phyloP scores from a whole-genome alignment of 129 eudicot genomes.

The Scalesia atractyloides region DNA sequence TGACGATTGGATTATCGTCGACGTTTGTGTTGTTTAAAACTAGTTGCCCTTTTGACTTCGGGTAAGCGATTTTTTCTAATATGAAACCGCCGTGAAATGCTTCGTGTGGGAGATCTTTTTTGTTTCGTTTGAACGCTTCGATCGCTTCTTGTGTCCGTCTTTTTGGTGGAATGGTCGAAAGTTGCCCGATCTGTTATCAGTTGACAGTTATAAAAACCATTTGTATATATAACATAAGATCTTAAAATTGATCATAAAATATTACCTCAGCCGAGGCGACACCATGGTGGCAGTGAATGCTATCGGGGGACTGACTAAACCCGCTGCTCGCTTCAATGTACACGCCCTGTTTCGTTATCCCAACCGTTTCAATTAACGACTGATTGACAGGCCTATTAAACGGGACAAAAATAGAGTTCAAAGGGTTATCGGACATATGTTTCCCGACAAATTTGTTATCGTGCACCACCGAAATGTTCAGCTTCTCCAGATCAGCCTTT shows the following conservation, averaged over 20 bases:
- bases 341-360: constrained; percentile 78
- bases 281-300: constrained; percentile 67
- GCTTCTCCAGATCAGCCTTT: constrained; percentile 55
- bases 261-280: constrained; percentile 71
- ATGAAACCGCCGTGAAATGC: constrained; percentile 87
- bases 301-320: constrained; percentile 64
- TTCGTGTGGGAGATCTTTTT: constrained; percentile 63
- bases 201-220: neutral
- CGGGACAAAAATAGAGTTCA: constrained; percentile 78
- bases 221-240: neutral
- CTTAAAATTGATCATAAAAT: neutral
- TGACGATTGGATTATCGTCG: constrained; percentile 73
- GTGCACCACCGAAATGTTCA: constrained; percentile 70
- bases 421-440: constrained; percentile 87
- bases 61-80: constrained; percentile 68
- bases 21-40: constrained; percentile 61
- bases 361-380: constrained; percentile 73
- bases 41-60: constrained; percentile 70
- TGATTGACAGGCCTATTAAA: constrained; percentile 50
- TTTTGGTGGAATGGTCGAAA: constrained; percentile 82
- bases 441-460: constrained; percentile 75
- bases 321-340: constrained; percentile 90
- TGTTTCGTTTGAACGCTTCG: constrained; percentile 50
- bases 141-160: constrained; percentile 66
- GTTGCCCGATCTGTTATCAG: constrained; percentile 76